Conservation (phyloP, 73 alveolate genomes). For the Breviolum minutum region DNA sequence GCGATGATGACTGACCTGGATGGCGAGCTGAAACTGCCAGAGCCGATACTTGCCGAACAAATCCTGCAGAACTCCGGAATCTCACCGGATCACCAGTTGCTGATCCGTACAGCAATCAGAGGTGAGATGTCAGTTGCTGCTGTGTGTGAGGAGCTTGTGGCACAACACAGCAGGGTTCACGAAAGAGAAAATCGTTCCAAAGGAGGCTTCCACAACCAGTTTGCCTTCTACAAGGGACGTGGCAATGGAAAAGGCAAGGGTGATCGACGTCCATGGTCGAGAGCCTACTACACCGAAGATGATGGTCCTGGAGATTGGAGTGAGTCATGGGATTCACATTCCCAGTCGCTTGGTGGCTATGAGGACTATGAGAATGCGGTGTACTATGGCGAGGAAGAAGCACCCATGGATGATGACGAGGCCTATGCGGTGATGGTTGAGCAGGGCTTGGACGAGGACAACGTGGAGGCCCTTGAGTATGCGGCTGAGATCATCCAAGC, state of each 20-base stretch:
- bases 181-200: neutral
- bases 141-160: neutral
- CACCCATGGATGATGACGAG: neutral
- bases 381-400: neutral
- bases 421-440: neutral
- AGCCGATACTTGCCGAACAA: neutral
- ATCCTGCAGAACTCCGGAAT: neutral
- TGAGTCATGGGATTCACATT: neutral
- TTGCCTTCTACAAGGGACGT: neutral
- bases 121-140: neutral
- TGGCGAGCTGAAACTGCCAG: neutral
- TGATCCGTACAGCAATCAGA: neutral
- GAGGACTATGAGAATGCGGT: neutral
- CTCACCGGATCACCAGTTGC: neutral
- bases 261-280: neutral
- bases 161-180: neutral
- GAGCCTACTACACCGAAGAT: neutral
- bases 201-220: neutral
- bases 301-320: neutral
- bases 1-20: conserved; percentile 2
- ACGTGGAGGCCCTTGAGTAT: neutral
- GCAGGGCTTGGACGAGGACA: neutral
- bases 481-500: conserved; percentile 19
- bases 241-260: neutral
- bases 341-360: neutral